Conservation (phyloP, 2,329 filamentous ascomycete genomes). For the Exophiala xenobiotica region DNA sequence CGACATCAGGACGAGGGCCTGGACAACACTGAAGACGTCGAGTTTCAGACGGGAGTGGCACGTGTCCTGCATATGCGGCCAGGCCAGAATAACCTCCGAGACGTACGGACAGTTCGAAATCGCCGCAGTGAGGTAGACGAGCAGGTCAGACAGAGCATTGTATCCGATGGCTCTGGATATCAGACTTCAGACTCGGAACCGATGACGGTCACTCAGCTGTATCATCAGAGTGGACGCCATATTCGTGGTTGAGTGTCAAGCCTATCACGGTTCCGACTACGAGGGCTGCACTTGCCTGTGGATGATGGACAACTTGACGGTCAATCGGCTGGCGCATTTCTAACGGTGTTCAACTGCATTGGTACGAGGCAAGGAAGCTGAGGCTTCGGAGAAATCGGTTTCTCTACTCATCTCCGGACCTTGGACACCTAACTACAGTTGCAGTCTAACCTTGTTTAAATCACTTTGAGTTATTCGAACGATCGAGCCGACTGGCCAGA, state of each 20-base stretch:
- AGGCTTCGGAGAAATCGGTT: too few species aligned
- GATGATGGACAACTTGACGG: too few species aligned
- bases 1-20: background rate
- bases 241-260: slow-evolving; percentile 13
- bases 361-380: too few species aligned
- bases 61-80: slow-evolving; percentile 16
- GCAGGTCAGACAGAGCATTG: slow-evolving; percentile 15
- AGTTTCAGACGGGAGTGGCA: slow-evolving; percentile 7
- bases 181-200: slow-evolving; percentile 23
- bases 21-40: background rate
- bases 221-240: slow-evolving; percentile 19
- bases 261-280: background rate
- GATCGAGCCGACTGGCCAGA: too few species aligned
- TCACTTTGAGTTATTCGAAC: too few species aligned
- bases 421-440: too few species aligned
- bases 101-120: background rate
- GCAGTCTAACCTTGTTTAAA: too few species aligned
- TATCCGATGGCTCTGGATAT: slow-evolving; percentile 21
- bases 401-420: too few species aligned
- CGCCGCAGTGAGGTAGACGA: slow-evolving; percentile 2
- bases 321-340: too few species aligned
- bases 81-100: slow-evolving; percentile 13
- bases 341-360: too few species aligned
- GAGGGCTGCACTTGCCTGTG: background rate
- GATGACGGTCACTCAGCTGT: slow-evolving; percentile 23